A percentile compares a stretch with the other conserved stretches of the same genome.
Conservation (phyloP, 1,284 basidiomycete genomes). For the Ganoderma leucocontextum region DNA sequence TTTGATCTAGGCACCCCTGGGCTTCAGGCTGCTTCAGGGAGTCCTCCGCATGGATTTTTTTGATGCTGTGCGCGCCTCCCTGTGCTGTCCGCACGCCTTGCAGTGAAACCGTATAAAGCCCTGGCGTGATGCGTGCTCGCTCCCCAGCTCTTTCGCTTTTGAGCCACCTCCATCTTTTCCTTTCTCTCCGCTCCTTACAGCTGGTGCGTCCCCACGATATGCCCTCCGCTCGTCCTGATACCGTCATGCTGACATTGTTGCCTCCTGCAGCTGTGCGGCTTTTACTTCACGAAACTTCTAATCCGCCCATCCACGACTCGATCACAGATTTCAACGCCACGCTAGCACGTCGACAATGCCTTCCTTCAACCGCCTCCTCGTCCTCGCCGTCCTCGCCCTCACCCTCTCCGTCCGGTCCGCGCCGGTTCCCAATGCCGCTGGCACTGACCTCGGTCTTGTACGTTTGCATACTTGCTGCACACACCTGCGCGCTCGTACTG, state of each 20-base stretch:
- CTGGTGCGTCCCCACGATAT: not conserved
- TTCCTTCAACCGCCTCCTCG: conserved; percentile 3
- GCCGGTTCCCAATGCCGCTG: not conserved
- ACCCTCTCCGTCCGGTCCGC: not conserved
- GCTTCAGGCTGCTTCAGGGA: not conserved
- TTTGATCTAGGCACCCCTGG: not conserved
- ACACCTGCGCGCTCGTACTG: not conserved
- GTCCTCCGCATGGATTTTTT: not conserved
- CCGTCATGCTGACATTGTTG: not conserved
- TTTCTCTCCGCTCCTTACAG: not conserved
- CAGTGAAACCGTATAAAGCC: not conserved
- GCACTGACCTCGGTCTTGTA: not conserved
- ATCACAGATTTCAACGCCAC: conserved; percentile 2
- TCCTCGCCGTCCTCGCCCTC: conserved; percentile 1
- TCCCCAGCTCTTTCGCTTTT: not conserved
- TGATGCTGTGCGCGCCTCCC: not conserved
- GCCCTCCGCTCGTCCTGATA: not conserved
- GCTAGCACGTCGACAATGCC: conserved; percentile 5
- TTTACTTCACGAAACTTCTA: not conserved
- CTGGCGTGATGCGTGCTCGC: not conserved
- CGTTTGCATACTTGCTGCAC: not conserved
- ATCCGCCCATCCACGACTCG: not conserved
- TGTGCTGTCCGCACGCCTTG: not conserved
- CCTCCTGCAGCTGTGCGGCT: not conserved
- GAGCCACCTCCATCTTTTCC: not conserved